Evolutionary conservation across 768 basidiomycete species (phyloP), one percentile per base, ranked within the genome.

Genomic region (Brasilioporus rufonigricans): DNA sequence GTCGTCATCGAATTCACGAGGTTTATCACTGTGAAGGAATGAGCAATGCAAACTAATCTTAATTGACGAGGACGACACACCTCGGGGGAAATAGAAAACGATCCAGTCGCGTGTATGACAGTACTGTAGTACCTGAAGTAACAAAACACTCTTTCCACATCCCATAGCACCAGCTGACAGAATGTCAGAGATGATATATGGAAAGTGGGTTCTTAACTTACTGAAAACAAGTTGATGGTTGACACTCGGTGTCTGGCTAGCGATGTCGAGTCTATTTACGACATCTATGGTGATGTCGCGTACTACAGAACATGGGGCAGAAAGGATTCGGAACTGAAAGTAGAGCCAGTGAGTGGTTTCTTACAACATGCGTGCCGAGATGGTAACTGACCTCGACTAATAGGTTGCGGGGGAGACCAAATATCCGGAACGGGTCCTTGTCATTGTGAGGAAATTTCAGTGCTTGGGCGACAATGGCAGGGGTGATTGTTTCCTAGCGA

Each of bases 61-160:
- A n/a, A 23, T 44, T 9, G 35, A 16, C 11, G 27, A 18, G 19
- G 33, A 24, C 12, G 27, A 70, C 78, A 45, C 31, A 90, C 91
- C 83, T 72, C 87, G 77, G 4, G 94, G 92, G 24, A 93, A 80
- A 66, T 94, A 97, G 18, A 95, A 70, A 18, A 93, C 90, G 21
- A 95, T 78, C 89, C 91, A 94, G 24, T 80, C 79, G 21, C 81
- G 78, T 3, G 78, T 70, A 11, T 79, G 61, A 31, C 84, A 86
- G 58, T 91, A 85, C 36, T 87, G 77, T 0, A 90, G 83, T 0
- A 87, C 79, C 68, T 97, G 93, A 10, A 94, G 73, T 29, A 96
- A 71, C 10, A 90, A 68, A 56, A 81, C 84, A 52, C 87, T 90
- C 73, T 96, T 97, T 39, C 93, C 94, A 51, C 81, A 84, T 6